Percentiles rank a stretch among this genome's conserved stretches.
phyloP scores from a whole-genome alignment of 2,329 filamentous ascomycete species.

The Scytalidium lignicola region DNA sequence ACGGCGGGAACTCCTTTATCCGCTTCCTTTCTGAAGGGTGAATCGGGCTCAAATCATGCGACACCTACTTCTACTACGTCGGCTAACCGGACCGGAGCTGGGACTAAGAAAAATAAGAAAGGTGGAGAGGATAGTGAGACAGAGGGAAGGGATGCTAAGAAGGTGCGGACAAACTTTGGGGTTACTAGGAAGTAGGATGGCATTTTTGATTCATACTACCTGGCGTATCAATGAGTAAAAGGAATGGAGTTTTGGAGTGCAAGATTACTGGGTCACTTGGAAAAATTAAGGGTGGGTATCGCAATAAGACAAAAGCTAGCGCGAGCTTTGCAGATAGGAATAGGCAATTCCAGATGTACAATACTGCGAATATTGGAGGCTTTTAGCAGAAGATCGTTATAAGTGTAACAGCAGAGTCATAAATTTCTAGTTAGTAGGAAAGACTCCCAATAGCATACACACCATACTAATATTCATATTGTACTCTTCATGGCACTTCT shows the following conservation, averaged over 20 bases:
- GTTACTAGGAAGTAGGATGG: conserved; percentile 21
- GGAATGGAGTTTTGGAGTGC: neutral
- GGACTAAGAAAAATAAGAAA: conserved; percentile 47
- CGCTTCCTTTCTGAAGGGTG: conserved; percentile 44
- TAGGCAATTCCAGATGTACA: too few species aligned
- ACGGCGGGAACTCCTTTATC: conserved; percentile 52
- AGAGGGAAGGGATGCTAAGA: conserved; percentile 31
- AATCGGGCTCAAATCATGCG: conserved; percentile 42
- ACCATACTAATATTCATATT: too few species aligned
- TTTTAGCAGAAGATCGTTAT: too few species aligned
- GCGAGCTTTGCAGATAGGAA: too few species aligned
- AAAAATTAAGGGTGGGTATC: neutral
- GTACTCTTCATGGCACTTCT: conserved; percentile 29
- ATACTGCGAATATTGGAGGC: too few species aligned
- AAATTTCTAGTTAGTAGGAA: too few species aligned
- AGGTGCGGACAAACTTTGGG: conserved; percentile 25
- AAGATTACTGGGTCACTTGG: neutral
- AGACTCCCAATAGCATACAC: too few species aligned
- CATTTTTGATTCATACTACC: neutral
- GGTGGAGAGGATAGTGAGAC: conserved; percentile 53
- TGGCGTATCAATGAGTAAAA: neutral
- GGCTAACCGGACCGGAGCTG: conserved; percentile 18
- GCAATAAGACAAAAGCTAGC: too few species aligned
- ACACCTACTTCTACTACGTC: conserved; percentile 51
- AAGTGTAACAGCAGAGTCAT: too few species aligned